These are phyloP conservation scores for Leptographium procerum DNA, from an alignment of 2,329 filamentous ascomycete genomes.

Conservation along the genomic window DNA sequence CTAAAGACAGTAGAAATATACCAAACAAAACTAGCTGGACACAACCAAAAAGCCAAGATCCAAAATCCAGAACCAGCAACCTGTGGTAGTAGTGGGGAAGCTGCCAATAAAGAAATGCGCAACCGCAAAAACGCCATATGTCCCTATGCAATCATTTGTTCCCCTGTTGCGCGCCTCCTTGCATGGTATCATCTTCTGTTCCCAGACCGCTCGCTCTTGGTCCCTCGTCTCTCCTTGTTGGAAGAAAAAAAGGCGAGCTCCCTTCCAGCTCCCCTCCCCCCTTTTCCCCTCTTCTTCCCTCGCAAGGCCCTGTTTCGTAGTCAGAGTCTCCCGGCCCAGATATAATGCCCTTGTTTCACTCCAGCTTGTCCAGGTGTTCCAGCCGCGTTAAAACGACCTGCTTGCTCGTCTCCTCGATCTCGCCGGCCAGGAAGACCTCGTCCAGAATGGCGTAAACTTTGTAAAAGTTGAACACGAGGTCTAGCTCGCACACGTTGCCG, in stretches of 20 bases:
- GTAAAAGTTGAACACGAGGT: constrained; percentile 74
- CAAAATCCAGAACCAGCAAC: not conserved
- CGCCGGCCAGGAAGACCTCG: constrained; percentile 92
- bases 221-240: not conserved
- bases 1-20: not conserved
- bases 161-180: not conserved
- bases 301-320: no score
- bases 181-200: not conserved
- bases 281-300: no score
- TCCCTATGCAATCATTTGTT: not conserved
- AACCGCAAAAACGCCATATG: not conserved
- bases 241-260: no score
- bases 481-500: constrained; percentile 96
- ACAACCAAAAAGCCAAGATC: not conserved
- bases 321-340: no score
- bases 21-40: not conserved
- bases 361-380: constrained; percentile 93
- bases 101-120: not conserved
- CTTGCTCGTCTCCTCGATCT: constrained; percentile 98
- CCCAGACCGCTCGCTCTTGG: not conserved
- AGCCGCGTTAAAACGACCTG: constrained; percentile 89
- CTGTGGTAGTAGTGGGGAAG: no score
- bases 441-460: constrained; percentile 97
- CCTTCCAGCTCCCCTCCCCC: not conserved
- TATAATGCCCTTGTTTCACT: no score